These are phyloP conservation scores for Psilocybe tampanensis DNA, from an alignment of 768 basidiomycete species.

Conservation along the genomic window DNA sequence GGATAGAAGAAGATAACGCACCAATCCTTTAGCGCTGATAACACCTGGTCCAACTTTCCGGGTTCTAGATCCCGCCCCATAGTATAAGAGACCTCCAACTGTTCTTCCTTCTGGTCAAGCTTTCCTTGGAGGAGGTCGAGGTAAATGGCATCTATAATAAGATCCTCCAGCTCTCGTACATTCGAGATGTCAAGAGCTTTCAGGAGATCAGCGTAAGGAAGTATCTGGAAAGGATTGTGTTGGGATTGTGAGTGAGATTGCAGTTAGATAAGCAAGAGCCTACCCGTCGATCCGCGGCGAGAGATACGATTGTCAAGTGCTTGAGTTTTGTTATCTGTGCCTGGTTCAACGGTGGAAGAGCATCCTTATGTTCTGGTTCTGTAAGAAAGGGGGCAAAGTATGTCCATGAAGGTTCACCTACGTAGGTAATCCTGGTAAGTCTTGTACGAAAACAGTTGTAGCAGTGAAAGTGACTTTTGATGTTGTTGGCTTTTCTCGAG, in stretches of 20 bases:
- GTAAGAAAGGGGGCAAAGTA: slow-evolving; percentile 9
- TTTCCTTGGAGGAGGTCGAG: slow-evolving; percentile 87
- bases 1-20: slow-evolving; percentile 29
- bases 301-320: slow-evolving; percentile 87
- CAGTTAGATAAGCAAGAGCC: slow-evolving; percentile 25
- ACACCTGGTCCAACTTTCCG: slow-evolving; percentile 60
- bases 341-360: slow-evolving; percentile 66
- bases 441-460: slow-evolving; percentile 90
- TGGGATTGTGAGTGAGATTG: slow-evolving; percentile 2
- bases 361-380: slow-evolving; percentile 60
- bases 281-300: slow-evolving; percentile 79
- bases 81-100: slow-evolving; percentile 90
- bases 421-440: slow-evolving; percentile 85
- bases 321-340: slow-evolving; percentile 88
- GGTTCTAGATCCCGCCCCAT: slow-evolving; percentile 92
- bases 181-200: slow-evolving; percentile 71
- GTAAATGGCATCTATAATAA: slow-evolving; percentile 97
- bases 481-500: slow-evolving; percentile 68
- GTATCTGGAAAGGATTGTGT: slow-evolving; percentile 51
- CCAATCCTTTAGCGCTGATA: slow-evolving; percentile 70
- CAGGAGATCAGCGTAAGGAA: slow-evolving; percentile 79
- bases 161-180: slow-evolving; percentile 90
- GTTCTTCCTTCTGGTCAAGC: slow-evolving; percentile 89
- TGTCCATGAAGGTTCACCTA: slow-evolving; percentile 32
- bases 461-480: slow-evolving; percentile 57